Conservation (phyloP, 2,329 filamentous ascomycete species). For the Zymoseptoria crescenta region DNA sequence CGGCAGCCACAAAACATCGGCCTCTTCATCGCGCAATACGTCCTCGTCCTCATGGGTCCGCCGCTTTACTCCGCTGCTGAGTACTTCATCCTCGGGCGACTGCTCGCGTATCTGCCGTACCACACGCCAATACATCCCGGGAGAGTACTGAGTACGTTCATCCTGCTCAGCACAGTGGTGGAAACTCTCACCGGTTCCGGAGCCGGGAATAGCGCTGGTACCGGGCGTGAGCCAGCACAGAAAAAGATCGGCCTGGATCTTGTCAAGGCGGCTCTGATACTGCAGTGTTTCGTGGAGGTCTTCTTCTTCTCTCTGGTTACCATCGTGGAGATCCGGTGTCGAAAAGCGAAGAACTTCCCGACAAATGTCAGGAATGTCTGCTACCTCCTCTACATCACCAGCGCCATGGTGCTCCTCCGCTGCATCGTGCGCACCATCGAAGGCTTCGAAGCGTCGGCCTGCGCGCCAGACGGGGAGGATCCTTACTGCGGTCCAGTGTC, state of each 20-base stretch:
- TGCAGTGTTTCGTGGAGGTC: conserved; percentile 45
- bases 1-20: conserved; percentile 41
- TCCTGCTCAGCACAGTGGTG: conserved; percentile 45
- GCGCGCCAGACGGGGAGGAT: conserved; percentile 6
- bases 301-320: conserved; percentile 42
- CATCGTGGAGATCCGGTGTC: conserved; percentile 35
- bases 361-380: conserved; percentile 38
- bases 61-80: conserved; percentile 52
- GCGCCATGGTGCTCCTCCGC: conserved; percentile 40
- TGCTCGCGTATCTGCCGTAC: conserved; percentile 55
- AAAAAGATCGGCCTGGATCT: conserved; percentile 39
- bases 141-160: conserved; percentile 51
- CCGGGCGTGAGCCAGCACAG: conserved; percentile 29
- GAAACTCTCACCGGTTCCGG: conserved; percentile 47
- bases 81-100: conserved; percentile 53
- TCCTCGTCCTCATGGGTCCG: conserved; percentile 41
- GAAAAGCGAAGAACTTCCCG: conserved; percentile 36
- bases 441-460: conserved; percentile 31
- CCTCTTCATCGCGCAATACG: conserved; percentile 35
- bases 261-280: conserved; percentile 43
- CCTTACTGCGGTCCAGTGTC: conserved; percentile 30
- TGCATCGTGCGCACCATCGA: conserved; percentile 49
- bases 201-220: conserved; percentile 39
- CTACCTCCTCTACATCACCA: conserved; percentile 43
- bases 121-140: conserved; percentile 51